These are phyloP conservation scores for Fistulifera solaris DNA, from an alignment of 108 stramenopile genomes.

Conservation along the genomic window DNA sequence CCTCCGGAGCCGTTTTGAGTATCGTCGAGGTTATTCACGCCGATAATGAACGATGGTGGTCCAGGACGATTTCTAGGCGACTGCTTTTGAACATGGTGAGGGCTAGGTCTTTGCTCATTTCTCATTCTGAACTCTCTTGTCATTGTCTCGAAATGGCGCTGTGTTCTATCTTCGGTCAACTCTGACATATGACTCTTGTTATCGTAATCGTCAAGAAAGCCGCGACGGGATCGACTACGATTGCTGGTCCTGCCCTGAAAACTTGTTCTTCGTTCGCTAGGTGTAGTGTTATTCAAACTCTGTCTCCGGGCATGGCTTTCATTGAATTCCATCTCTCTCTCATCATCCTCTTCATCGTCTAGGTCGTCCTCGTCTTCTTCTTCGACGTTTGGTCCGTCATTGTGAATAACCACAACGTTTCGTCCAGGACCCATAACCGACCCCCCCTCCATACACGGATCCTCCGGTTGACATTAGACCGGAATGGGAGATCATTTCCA, in stretches of 20 bases:
- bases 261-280: neutral
- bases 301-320: neutral
- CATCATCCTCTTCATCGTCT: conserved; percentile 18
- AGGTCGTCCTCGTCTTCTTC: conserved; percentile 2
- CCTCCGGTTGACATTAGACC: conserved; percentile 13
- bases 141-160: conserved; percentile 51
- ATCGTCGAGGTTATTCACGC: conserved; percentile 2
- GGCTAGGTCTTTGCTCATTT: too few species aligned
- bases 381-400: neutral
- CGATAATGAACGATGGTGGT: neutral
- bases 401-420: conserved; percentile 3
- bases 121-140: too few species aligned
- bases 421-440: neutral
- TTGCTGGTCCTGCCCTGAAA: neutral
- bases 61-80: neutral
- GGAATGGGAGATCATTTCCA: conserved; percentile 76
- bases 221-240: conserved; percentile 4
- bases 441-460: conserved; percentile 33
- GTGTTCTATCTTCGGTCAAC: conserved; percentile 77
- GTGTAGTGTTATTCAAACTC: too few species aligned
- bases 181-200: conserved; percentile 67
- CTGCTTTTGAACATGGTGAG: too few species aligned
- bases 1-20: too few species aligned
- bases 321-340: conserved; percentile 7
- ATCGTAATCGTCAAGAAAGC: conserved; percentile 35